Conservation (phyloP, 768 basidiomycete species). For the Phylloporus rhodoxanthus region DNA sequence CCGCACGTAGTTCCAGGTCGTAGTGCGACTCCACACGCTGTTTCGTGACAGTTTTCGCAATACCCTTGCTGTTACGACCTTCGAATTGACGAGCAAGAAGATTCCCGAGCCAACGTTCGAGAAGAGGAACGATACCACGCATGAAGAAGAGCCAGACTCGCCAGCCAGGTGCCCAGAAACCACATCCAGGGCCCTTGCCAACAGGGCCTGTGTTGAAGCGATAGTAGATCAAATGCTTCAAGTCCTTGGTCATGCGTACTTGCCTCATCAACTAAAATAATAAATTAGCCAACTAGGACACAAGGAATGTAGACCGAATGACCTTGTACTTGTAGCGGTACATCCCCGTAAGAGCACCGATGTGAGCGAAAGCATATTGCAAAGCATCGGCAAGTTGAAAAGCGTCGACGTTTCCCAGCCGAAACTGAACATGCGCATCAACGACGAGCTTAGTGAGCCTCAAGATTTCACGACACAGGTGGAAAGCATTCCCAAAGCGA, state of each 20-base stretch:
- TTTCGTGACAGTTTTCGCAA: slow-evolving; percentile 98
- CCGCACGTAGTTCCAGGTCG: slow-evolving; percentile 93
- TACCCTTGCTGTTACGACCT: slow-evolving; percentile 92
- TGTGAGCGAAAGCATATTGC: slow-evolving; percentile 96
- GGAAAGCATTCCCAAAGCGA: slow-evolving; percentile 99
- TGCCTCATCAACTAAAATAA: slow-evolving; percentile 83
- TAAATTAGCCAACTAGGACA: slow-evolving; percentile 3
- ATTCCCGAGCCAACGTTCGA: slow-evolving; percentile 98
- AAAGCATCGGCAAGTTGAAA: slow-evolving; percentile 98
- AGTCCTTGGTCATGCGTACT: slow-evolving; percentile 98
- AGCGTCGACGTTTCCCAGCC: slow-evolving; percentile 96
- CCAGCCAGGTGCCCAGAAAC: slow-evolving; percentile 99
- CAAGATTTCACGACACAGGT: slow-evolving; percentile 94
- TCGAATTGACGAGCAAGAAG: slow-evolving; percentile 97
- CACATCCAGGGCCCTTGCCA: slow-evolving; percentile 97
- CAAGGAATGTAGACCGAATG: slow-evolving; percentile 12
- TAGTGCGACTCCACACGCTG: slow-evolving; percentile 99
- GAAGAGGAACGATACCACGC: slow-evolving; percentile 94
- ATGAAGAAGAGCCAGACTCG: slow-evolving; percentile 99
- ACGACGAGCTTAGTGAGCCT: slow-evolving; percentile 98
- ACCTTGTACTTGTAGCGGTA: slow-evolving; percentile 99
- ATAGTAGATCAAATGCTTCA: slow-evolving; percentile 97
- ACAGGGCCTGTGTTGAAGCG: slow-evolving; percentile 99
- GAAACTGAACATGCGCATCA: slow-evolving; percentile 97
- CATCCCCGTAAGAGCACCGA: slow-evolving; percentile 98